Conservation (phyloP, 73 alveolate species). For the Paramecium tetraurelia region DNA sequence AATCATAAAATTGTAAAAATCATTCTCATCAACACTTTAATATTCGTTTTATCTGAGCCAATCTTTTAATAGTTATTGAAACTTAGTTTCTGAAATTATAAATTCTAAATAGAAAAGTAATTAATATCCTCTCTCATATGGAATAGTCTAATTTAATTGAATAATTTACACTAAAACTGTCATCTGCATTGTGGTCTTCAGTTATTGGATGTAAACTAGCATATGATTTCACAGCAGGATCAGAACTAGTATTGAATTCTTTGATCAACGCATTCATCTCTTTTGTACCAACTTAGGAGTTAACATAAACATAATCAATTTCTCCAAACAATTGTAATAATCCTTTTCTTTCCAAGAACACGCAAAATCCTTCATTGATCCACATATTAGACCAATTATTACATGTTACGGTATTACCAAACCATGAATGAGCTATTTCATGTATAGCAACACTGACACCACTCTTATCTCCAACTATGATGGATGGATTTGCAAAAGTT, state of each 20-base stretch:
- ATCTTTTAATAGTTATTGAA: constrained; percentile 46
- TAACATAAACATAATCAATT: constrained; percentile 63
- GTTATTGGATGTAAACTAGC: constrained; percentile 67
- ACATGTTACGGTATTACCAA: constrained; percentile 97
- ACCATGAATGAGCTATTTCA: constrained; percentile 98
- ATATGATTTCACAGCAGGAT: constrained; percentile 54
- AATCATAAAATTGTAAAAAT: constrained; percentile 55
- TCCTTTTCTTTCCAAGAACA: constrained; percentile 80
- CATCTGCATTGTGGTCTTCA: constrained; percentile 71
- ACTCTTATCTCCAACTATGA: constrained; percentile 96
- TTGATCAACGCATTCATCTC: not conserved
- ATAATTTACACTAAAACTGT: constrained; percentile 60
- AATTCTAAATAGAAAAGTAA: constrained; percentile 61
- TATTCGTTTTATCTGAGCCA: constrained; percentile 57
- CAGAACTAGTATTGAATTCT: not conserved
- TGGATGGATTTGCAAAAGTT: constrained; percentile 95
- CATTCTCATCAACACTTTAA: constrained; percentile 65
- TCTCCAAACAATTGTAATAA: constrained; percentile 60
- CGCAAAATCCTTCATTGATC: constrained; percentile 97
- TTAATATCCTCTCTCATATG: constrained; percentile 73
- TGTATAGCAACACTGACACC: constrained; percentile 89
- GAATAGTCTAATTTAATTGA: constrained; percentile 34
- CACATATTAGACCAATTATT: constrained; percentile 96
- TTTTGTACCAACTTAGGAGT: constrained; percentile 62
- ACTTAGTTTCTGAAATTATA: constrained; percentile 54